Conservation (phyloP, 2,329 filamentous ascomycete genomes). For the Apiospora koreana region DNA sequence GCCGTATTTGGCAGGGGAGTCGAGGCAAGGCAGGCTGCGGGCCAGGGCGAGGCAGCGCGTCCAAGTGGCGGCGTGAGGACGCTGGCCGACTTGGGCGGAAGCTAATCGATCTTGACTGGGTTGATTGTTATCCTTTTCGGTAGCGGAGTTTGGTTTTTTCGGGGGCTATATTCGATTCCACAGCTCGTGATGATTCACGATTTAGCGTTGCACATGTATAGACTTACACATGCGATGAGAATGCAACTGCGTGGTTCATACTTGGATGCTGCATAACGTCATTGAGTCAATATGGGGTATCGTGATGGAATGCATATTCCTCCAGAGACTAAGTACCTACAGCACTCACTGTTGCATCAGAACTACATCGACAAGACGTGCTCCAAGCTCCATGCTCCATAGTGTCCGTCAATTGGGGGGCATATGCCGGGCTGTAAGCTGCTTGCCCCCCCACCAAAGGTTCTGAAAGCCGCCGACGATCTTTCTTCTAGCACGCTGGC, state of each 20-base stretch:
- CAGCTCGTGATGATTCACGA: neutral
- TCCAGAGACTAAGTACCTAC: neutral
- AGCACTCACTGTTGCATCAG: neutral
- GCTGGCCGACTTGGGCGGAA: conserved; percentile 51
- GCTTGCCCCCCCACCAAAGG: neutral
- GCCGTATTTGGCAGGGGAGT: conserved; percentile 21
- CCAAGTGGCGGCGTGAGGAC: conserved; percentile 42
- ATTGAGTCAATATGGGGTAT: neutral
- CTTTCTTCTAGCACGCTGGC: neutral
- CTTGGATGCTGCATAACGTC: neutral
- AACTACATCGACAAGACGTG: neutral
- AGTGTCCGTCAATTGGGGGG: neutral
- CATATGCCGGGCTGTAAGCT: neutral
- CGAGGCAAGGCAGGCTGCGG: neutral
- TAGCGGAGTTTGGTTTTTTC: neutral
- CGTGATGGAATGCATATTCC: neutral
- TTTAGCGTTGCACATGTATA: neutral
- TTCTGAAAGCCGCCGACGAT: neutral
- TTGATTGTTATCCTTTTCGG: neutral
- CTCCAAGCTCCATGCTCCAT: neutral
- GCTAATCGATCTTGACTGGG: conserved; percentile 14
- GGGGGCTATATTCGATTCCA: neutral
- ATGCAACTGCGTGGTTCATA: neutral
- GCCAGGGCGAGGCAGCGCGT: conserved; percentile 20
- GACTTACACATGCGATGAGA: neutral